These are phyloP conservation scores for Adiantum capillusveneris DNA, from an alignment of 75 land plant genomes.

Conservation along the genomic window DNA sequence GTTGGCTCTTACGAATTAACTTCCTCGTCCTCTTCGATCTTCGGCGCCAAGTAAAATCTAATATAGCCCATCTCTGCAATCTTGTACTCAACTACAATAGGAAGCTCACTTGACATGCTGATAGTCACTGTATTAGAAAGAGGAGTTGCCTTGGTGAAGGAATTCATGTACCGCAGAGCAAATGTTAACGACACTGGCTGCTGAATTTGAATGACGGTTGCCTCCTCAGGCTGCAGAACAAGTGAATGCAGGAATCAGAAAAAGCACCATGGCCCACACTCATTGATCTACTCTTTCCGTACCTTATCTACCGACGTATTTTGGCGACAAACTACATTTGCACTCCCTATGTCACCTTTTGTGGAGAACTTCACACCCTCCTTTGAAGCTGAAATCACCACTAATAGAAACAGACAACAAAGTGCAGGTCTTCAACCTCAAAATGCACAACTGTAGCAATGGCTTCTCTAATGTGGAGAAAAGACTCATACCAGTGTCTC, in stretches of 20 bases:
- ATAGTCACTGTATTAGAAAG: constrained; percentile 73
- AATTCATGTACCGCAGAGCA: constrained; percentile 93
- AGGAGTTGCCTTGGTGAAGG: constrained; percentile 92
- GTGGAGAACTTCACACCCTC: constrained; percentile 98
- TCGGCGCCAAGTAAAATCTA: constrained; percentile 90
- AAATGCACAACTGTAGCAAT: background rate
- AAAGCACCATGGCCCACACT: background rate
- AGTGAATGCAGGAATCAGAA: background rate
- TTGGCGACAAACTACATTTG: constrained; percentile 88
- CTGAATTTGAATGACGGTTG: constrained; percentile 82
- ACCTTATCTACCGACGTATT: constrained; percentile 94
- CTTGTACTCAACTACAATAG: constrained; percentile 96
- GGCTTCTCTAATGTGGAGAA: background rate
- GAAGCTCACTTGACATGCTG: constrained; percentile 85
- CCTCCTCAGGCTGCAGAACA: constrained; percentile 69
- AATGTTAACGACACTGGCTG: constrained; percentile 93
- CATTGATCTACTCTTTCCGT: background rate
- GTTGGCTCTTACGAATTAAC: constrained; percentile 3
- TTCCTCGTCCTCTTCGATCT: constrained; percentile 91
- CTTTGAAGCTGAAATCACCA: constrained; percentile 91
- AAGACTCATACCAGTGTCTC: constrained; percentile 68
- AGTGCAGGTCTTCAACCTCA: background rate
- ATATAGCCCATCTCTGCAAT: constrained; percentile 96
- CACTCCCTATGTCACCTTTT: constrained; percentile 88
- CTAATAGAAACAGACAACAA: constrained; percentile 10